These are phyloP conservation scores for Trypanosoma grayi DNA, from an alignment of 208 protist genomes.

Conservation along the genomic window DNA sequence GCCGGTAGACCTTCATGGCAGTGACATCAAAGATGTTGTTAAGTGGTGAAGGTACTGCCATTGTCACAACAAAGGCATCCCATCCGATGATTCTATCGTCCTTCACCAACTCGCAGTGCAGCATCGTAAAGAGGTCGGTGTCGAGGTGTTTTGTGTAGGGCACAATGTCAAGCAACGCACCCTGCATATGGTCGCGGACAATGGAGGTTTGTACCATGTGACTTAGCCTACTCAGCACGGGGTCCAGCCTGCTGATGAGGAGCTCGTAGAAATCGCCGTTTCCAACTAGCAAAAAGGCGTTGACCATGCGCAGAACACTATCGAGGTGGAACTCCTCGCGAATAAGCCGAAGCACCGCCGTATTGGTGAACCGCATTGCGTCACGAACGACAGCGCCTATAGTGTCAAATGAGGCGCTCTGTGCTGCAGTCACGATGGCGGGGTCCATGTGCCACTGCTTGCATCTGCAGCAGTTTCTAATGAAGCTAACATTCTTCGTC, in stretches of 20 bases:
- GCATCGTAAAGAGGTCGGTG: conserved; percentile 45
- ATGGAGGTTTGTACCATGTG: conserved; percentile 43
- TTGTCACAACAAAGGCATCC: conserved; percentile 65
- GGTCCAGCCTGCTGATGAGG: conserved; percentile 52
- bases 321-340: conserved; percentile 54
- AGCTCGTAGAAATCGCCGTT: conserved; percentile 70
- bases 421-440: conserved; percentile 36
- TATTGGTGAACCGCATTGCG: conserved; percentile 47
- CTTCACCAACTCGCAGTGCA: conserved; percentile 64
- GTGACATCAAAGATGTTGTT: conserved; percentile 62
- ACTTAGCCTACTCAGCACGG: conserved; percentile 49
- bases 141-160: conserved; percentile 51
- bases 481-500: conserved; percentile 65
- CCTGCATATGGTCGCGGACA: conserved; percentile 53
- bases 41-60: conserved; percentile 55
- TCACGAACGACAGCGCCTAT: conserved; percentile 37
- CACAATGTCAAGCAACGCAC: conserved; percentile 46
- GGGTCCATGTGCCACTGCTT: conserved; percentile 66
- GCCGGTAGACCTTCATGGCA: conserved; percentile 54
- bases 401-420: conserved; percentile 41
- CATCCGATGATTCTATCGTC: conserved; percentile 61
- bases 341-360: conserved; percentile 49
- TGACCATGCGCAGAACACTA: conserved; percentile 50
- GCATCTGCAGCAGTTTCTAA: conserved; percentile 53
- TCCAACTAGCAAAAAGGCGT: conserved; percentile 63